Conservation (phyloP, 1,284 basidiomycete genomes). For the Boletus holoroseus region DNA sequence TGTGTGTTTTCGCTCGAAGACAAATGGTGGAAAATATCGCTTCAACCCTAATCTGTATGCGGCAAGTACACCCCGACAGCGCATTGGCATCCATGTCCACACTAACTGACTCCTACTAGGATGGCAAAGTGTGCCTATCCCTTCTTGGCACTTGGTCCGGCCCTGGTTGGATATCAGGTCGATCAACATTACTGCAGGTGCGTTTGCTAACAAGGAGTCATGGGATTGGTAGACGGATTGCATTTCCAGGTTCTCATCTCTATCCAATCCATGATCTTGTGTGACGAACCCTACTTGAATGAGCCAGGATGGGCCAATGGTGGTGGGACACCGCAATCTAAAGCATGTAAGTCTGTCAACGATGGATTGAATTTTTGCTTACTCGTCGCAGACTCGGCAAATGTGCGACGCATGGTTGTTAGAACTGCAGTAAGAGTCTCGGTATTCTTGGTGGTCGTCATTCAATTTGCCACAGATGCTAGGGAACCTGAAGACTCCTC, state of each 20-base stretch:
- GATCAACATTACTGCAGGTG: constrained; percentile 79
- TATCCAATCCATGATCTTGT: constrained; percentile 91
- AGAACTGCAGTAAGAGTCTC: constrained; percentile 63
- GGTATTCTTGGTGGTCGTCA: constrained; percentile 2
- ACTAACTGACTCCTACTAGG: constrained; percentile 38
- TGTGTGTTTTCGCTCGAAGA: constrained; percentile 42
- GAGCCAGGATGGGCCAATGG: constrained; percentile 81
- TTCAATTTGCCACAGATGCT: constrained; percentile 56
- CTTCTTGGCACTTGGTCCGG: constrained; percentile 88
- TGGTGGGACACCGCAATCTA: constrained; percentile 66
- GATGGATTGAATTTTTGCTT: constrained; percentile 6
- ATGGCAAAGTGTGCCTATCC: constrained; percentile 88
- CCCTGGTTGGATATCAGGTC: constrained; percentile 84
- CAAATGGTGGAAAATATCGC: constrained; percentile 80
- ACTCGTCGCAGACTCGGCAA: constrained; percentile 63
- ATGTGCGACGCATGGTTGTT: constrained; percentile 84
- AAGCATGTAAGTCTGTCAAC: constrained; percentile 52
- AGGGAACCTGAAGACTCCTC: constrained; percentile 75
- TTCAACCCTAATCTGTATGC: constrained; percentile 92
- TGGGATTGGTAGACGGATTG: constrained; percentile 1
- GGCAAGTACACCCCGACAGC: constrained; percentile 39
- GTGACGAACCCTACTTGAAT: constrained; percentile 83
- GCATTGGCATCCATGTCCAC: neutral
- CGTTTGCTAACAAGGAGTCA: constrained; percentile 5
- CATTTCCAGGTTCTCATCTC: constrained; percentile 72